These are phyloP conservation scores for Hypoxylon perforatum DNA, from an alignment of 495 filamentous ascomycete genomes.

Conservation along the genomic window DNA sequence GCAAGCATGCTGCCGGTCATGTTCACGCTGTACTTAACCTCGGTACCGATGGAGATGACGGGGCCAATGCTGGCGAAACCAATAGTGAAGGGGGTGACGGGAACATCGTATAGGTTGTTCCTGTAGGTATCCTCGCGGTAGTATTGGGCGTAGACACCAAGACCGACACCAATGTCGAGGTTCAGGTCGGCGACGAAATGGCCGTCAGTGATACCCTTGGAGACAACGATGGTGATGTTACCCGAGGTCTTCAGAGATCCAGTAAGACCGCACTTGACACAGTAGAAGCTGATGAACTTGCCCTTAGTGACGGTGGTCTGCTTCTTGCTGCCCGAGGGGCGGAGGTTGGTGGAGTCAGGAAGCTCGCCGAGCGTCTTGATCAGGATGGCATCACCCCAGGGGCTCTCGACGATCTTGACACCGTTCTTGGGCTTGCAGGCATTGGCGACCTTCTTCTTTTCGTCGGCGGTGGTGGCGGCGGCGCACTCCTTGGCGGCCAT, in stretches of 20 bases:
- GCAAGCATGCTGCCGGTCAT: constrained; percentile 23
- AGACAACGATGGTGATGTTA: constrained; percentile 17
- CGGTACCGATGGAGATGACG: constrained; percentile 19
- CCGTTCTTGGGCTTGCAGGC: constrained; percentile 24
- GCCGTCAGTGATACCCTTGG: constrained; percentile 21
- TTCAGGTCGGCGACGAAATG: constrained; percentile 12
- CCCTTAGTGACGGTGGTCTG: constrained; percentile 13
- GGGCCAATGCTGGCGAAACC: constrained; percentile 19
- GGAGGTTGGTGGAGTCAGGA: neutral
- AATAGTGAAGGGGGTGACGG: constrained; percentile 21
- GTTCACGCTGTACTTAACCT: constrained; percentile 26
- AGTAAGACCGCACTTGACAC: constrained; percentile 27
- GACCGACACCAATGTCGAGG: constrained; percentile 9
- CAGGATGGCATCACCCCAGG: constrained; percentile 26
- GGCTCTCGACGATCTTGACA: constrained; percentile 18
- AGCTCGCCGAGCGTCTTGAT: constrained; percentile 13
- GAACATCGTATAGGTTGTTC: constrained; percentile 26
- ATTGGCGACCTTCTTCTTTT: constrained; percentile 26
- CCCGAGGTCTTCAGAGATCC: constrained; percentile 18
- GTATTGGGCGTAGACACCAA: constrained; percentile 20
- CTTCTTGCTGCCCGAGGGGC: constrained; percentile 16
- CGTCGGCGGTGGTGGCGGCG: constrained; percentile 19
- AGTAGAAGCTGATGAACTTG: constrained; percentile 29
- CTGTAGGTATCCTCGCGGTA: constrained; percentile 8
- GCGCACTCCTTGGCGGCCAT: constrained; percentile 19